Evolutionary conservation across 179 eudicot genomes (phyloP).

Genomic region (Patellifolia procumbens): DNA sequence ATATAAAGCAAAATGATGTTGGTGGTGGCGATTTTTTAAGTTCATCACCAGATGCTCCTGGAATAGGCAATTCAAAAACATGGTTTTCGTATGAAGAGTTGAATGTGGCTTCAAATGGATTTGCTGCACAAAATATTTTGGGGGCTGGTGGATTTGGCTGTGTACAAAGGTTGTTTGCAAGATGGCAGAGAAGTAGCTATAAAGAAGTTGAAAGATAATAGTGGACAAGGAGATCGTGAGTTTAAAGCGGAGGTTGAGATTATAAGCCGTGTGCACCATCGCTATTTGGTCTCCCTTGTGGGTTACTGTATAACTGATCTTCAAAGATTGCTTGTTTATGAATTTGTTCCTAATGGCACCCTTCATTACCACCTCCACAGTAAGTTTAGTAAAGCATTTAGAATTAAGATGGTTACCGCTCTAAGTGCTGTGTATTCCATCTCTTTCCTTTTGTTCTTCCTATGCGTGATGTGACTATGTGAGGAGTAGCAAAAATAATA

Average conservation of each 20-base stretch:
- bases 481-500: too few species aligned
- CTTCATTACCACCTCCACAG: constrained; percentile 88
- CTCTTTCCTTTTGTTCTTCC: too few species aligned
- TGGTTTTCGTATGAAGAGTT: constrained; percentile 84
- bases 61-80: constrained; percentile 57
- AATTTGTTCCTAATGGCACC: constrained; percentile 80
- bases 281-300: constrained; percentile 90
- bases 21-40: constrained; percentile 45
- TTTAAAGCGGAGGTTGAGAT: constrained; percentile 96
- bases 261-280: constrained; percentile 94
- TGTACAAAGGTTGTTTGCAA: constrained; percentile 69
- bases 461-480: too few species aligned
- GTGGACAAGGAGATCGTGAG: constrained; percentile 97
- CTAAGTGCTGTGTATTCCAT: background rate
- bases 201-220: constrained; percentile 77
- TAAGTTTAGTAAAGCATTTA: constrained; percentile 34
- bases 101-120: constrained; percentile 69
- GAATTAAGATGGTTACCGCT: background rate
- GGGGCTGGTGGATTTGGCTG: constrained; percentile 97
- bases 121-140: constrained; percentile 58
- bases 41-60: constrained; percentile 56
- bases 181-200: constrained; percentile 93
- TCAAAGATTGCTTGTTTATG: constrained; percentile 85
- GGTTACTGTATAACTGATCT: constrained; percentile 84
- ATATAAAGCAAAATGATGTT: constrained; percentile 44